Evolutionary conservation across 768 basidiomycete species (phyloP).

Genomic region (Termitomyces sp.): DNA sequence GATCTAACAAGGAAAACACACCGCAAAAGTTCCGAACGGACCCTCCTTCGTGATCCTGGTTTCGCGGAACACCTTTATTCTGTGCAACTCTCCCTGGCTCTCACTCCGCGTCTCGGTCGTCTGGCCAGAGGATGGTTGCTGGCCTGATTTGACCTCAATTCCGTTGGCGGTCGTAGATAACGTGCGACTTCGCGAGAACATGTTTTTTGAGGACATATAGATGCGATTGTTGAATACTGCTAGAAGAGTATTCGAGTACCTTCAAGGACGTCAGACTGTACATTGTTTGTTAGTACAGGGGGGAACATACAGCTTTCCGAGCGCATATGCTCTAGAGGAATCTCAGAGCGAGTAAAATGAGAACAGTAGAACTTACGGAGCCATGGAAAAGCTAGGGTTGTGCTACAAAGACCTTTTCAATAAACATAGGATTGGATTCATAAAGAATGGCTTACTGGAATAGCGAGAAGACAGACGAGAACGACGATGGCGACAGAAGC

Average conservation of each 20-base stretch:
- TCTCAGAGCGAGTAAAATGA: background rate
- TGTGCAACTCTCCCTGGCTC: background rate
- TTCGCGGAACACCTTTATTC: slow-evolving; percentile 8
- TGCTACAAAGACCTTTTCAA: background rate
- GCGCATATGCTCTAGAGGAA: slow-evolving; percentile 9
- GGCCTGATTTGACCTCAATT: slow-evolving; percentile 3
- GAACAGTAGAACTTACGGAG: slow-evolving; percentile 2
- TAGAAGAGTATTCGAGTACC: slow-evolving; percentile 13
- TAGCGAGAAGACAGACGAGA: slow-evolving; percentile 11
- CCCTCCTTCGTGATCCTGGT: slow-evolving; percentile 1
- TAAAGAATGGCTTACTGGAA: slow-evolving; percentile 2
- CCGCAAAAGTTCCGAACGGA: background rate
- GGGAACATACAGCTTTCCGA: slow-evolving; percentile 10
- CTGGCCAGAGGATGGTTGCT: background rate
- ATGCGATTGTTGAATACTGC: slow-evolving; percentile 14
- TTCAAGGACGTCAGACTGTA: background rate
- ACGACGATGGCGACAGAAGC: slow-evolving; percentile 10
- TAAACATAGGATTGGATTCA: background rate
- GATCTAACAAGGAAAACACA: background rate
- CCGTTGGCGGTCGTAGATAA: background rate
- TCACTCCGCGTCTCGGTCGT: background rate
- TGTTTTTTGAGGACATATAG: slow-evolving; percentile 7
- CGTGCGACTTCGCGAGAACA: background rate
- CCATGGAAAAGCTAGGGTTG: slow-evolving; percentile 12
- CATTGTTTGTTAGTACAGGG: background rate